Percentiles rank a stretch among this genome's conserved stretches.
Evolutionary conservation across 2,329 filamentous ascomycete species (phyloP).

Genomic region (Cladophialophora chaetospira): DNA sequence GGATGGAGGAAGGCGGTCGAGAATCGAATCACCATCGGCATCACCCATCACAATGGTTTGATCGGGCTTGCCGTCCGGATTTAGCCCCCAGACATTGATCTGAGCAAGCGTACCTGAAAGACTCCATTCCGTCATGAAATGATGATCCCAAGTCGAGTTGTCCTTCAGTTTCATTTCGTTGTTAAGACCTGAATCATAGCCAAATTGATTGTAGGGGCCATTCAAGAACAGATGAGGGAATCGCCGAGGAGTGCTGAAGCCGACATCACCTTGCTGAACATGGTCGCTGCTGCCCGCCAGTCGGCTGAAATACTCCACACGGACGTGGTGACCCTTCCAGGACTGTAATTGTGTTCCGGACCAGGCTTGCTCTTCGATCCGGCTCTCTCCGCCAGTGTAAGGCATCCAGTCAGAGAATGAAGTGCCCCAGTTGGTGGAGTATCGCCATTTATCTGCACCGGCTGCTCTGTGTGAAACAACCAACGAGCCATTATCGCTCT

Average conservation of each 20-base stretch:
- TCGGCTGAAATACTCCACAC: slow-evolving; percentile 64
- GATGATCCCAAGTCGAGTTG: slow-evolving; percentile 58
- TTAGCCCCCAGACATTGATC: slow-evolving; percentile 68
- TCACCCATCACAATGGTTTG: slow-evolving; percentile 62
- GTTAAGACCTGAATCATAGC: slow-evolving; percentile 61
- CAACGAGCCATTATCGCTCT: slow-evolving; percentile 44
- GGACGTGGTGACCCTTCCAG: slow-evolving; percentile 64
- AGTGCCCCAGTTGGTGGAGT: slow-evolving; percentile 63
- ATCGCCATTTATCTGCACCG: slow-evolving; percentile 64
- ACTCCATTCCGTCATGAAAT: slow-evolving; percentile 63
- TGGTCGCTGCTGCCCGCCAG: slow-evolving; percentile 62
- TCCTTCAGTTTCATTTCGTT: slow-evolving; percentile 55
- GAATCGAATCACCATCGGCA: slow-evolving; percentile 60
- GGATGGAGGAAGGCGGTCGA: slow-evolving; percentile 64
- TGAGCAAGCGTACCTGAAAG: slow-evolving; percentile 57
- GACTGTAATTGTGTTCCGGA: slow-evolving; percentile 59
- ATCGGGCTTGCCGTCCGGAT: slow-evolving; percentile 64
- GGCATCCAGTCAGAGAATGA: slow-evolving; percentile 61
- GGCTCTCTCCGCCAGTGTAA: slow-evolving; percentile 56
- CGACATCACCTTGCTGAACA: slow-evolving; percentile 61
- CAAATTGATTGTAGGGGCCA: slow-evolving; percentile 65
- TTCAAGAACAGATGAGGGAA: slow-evolving; percentile 66
- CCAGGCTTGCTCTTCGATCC: slow-evolving; percentile 55
- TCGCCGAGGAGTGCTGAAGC: slow-evolving; percentile 46
- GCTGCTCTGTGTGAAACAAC: slow-evolving; percentile 61